phyloP scores from a whole-genome alignment of 31 red algal genomes.

The Odonthalia washingtoniensis region DNA sequence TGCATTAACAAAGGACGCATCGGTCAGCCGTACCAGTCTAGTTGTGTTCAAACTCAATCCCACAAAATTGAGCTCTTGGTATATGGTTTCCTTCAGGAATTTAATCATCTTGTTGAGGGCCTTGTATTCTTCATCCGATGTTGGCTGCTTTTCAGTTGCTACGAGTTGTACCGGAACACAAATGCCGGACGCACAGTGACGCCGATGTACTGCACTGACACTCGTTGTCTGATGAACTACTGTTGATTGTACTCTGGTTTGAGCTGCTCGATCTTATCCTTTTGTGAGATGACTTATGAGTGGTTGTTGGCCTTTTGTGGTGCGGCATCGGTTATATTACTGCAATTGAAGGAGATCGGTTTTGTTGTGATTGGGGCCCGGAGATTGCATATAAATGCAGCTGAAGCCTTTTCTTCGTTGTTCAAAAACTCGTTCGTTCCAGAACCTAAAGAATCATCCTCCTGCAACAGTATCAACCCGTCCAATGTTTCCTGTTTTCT shows the following conservation, averaged over 20 bases:
- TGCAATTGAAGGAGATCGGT: background rate
- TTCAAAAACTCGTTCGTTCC: background rate
- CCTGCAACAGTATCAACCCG: background rate
- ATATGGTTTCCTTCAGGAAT: no score
- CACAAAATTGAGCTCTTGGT: no score
- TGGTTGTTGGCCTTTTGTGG: background rate
- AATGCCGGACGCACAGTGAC: background rate
- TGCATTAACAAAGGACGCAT: no score
- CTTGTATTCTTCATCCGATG: no score
- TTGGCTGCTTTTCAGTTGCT: background rate
- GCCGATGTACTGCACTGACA: background rate
- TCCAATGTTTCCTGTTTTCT: background rate
- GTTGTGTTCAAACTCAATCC: no score
- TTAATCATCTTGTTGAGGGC: no score
- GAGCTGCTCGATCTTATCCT: background rate
- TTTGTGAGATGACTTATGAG: background rate
- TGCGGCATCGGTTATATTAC: no score
- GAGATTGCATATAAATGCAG: background rate
- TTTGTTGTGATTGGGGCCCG: background rate
- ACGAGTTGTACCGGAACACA: conserved; percentile 29
- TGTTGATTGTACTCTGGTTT: background rate
- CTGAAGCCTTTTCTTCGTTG: background rate
- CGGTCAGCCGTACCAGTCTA: no score
- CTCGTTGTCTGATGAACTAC: background rate
- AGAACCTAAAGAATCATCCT: background rate